A percentile compares a stretch with the other conserved stretches of the same genome.
These are phyloP conservation scores for Colletotrichum chlorophyti DNA, from an alignment of 2,329 filamentous ascomycete species.

Conservation along the genomic window DNA sequence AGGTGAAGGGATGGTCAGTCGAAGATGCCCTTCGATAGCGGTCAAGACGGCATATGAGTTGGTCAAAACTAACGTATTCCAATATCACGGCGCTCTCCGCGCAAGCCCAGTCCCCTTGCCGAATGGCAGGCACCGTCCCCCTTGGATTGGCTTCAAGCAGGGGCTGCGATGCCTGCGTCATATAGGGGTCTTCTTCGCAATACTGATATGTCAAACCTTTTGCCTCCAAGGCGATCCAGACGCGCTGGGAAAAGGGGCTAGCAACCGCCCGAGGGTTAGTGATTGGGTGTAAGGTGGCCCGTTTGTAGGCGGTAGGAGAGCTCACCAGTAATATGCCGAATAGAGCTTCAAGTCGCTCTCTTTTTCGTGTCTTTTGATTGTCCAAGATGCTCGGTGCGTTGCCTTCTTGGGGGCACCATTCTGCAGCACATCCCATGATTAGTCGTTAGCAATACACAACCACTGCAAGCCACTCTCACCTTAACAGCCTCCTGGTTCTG, in stretches of 20 bases:
- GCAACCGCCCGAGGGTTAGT: conserved; percentile 51
- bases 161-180: conserved; percentile 62
- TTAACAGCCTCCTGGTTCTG: conserved; percentile 72
- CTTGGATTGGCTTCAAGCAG: conserved; percentile 79
- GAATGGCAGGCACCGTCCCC: conserved; percentile 77
- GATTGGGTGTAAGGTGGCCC: too few species aligned
- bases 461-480: too few species aligned
- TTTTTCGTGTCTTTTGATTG: conserved; percentile 72
- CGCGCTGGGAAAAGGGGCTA: conserved; percentile 84
- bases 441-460: too few species aligned
- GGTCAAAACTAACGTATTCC: conserved; percentile 71
- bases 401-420: conserved; percentile 60
- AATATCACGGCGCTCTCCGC: conserved; percentile 83
- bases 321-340: conserved; percentile 83
- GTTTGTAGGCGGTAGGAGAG: too few species aligned
- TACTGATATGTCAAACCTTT: conserved; percentile 85
- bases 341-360: conserved; percentile 79
- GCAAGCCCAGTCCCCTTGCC: conserved; percentile 81
- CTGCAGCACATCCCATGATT: too few species aligned
- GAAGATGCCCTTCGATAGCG: not conserved
- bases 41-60: not conserved
- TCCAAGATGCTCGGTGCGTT: conserved; percentile 73
- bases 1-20: not conserved
- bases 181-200: conserved; percentile 83
- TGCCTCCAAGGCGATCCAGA: conserved; percentile 87